Percentiles rank a stretch among this genome's conserved stretches.
These are phyloP conservation scores for Elongisporangium anandrum DNA, from an alignment of 352 stramenopile genomes.

Conservation along the genomic window DNA sequence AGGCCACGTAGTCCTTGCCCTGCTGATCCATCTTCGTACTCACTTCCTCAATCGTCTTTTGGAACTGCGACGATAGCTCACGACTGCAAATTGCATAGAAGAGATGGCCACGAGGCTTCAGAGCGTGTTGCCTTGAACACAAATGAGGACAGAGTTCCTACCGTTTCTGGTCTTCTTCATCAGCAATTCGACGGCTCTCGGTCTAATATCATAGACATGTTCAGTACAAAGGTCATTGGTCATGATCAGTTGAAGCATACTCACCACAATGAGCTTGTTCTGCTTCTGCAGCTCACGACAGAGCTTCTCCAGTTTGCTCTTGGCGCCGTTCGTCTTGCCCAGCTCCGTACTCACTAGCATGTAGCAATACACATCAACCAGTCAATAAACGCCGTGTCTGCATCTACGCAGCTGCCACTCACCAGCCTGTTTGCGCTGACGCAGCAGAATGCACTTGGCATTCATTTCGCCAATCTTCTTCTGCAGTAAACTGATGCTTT, in stretches of 20 bases:
- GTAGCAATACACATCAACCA: no score
- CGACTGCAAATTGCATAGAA: conserved; percentile 29
- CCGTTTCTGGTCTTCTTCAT: conserved; percentile 82
- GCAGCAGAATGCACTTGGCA: conserved; percentile 71
- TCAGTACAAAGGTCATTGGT: neutral
- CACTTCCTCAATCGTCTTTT: conserved; percentile 86
- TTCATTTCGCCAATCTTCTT: conserved; percentile 83
- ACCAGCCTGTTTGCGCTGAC: conserved; percentile 67
- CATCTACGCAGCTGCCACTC: no score
- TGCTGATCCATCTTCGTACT: conserved; percentile 88
- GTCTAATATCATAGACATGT: conserved; percentile 16
- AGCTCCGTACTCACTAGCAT: conserved; percentile 52
- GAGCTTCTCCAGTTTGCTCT: conserved; percentile 77
- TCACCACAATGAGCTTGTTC: conserved; percentile 81
- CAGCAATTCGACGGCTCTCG: conserved; percentile 77
- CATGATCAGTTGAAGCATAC: neutral
- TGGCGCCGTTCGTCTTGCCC: conserved; percentile 56
- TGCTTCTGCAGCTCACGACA: conserved; percentile 86
- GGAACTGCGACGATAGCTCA: conserved; percentile 72
- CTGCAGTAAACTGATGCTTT: conserved; percentile 58
- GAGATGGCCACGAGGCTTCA: neutral
- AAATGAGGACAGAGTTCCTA: conserved; percentile 5
- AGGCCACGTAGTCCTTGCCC: conserved; percentile 77
- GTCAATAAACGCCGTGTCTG: no score
- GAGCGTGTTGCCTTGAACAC: neutral